Evolutionary conservation across 169 alveolate genomes (phyloP).

Genomic region (Plasmodium vinckei): DNA sequence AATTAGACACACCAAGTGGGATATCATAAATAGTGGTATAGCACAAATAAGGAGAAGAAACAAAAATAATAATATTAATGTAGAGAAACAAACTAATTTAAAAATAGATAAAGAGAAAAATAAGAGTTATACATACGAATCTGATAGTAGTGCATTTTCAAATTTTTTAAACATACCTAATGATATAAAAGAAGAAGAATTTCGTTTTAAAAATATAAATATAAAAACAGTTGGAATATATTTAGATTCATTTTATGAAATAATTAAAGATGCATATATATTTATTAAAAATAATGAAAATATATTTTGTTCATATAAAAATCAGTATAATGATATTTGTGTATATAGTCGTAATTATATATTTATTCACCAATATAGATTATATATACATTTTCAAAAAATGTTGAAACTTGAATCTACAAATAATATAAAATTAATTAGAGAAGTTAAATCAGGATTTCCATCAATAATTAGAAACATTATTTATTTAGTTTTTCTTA

Average conservation of each 20-base stretch:
- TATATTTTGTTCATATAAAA: background rate
- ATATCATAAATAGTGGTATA: too few species aligned
- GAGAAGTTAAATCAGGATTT: conserved; percentile 27
- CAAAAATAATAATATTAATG: too few species aligned
- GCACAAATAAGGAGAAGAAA: too few species aligned
- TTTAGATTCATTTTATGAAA: conserved; percentile 27
- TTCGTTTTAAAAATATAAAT: background rate
- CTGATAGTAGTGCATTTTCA: background rate
- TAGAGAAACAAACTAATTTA: too few species aligned
- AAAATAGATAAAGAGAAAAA: too few species aligned
- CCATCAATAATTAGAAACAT: conserved; percentile 21
- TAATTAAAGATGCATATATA: conserved; percentile 45
- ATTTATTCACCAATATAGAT: conserved; percentile 45
- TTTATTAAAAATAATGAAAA: conserved; percentile 13
- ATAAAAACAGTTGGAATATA: conserved; percentile 42
- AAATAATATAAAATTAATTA: conserved; percentile 9
- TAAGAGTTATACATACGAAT: too few species aligned
- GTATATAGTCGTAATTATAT: conserved; percentile 9
- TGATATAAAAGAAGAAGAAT: background rate
- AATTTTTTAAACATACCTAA: conserved; percentile 19
- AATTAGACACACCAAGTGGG: too few species aligned
- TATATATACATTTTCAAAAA: conserved; percentile 21
- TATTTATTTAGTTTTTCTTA: conserved; percentile 24
- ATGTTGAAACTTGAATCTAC: conserved; percentile 19
- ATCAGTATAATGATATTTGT: background rate